Conservation (phyloP, 1,284 basidiomycete genomes). For the Cystobasidium slooffiae region DNA sequence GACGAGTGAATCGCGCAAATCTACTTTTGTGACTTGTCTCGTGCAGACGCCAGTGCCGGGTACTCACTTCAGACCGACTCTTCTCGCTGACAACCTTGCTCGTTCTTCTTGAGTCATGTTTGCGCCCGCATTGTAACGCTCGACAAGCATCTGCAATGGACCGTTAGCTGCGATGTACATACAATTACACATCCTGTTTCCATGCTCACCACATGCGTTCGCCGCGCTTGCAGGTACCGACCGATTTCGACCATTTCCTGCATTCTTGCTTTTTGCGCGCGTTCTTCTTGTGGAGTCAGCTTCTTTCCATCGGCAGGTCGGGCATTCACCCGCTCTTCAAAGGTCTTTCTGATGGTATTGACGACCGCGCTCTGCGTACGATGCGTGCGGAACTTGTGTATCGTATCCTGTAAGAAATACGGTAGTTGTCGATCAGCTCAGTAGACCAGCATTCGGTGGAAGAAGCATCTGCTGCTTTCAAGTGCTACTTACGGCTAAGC, state of each 20-base stretch:
- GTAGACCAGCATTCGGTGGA: background rate
- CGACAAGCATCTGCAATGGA: constrained; percentile 24
- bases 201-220: constrained; percentile 20
- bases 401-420: constrained; percentile 25
- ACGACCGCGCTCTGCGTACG: constrained; percentile 17
- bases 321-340: constrained; percentile 2
- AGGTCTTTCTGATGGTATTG: constrained; percentile 9
- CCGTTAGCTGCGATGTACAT: background rate
- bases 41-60: too few species aligned
- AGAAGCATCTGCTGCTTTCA: background rate
- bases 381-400: constrained; percentile 30
- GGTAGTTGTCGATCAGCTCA: constrained; percentile 1
- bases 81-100: constrained; percentile 25
- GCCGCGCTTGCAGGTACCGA: constrained; percentile 25
- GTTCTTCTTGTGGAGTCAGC: constrained; percentile 19
- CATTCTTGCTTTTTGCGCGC: constrained; percentile 5
- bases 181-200: background rate
- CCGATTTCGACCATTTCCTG: constrained; percentile 30
- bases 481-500: constrained; percentile 13
- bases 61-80: constrained; percentile 43
- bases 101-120: constrained; percentile 45
- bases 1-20: background rate
- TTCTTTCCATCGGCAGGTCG: background rate
- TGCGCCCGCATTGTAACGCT: constrained; percentile 38
- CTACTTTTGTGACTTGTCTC: background rate